These are phyloP conservation scores for Sordaria brevicollis DNA, from an alignment of 495 filamentous ascomycete species.

Conservation along the genomic window DNA sequence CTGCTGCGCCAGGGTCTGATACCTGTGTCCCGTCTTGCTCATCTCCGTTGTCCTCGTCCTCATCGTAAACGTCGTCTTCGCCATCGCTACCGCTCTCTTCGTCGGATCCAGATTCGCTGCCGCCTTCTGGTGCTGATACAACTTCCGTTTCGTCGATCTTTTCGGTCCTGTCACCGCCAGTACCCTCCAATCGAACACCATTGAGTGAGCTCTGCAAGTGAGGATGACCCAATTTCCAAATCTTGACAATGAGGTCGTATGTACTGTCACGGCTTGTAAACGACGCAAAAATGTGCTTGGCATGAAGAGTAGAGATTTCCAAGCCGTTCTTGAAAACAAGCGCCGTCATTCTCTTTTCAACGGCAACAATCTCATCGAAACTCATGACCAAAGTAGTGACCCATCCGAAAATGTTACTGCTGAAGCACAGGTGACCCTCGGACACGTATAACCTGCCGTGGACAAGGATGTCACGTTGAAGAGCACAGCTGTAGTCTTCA, in stretches of 20 bases:
- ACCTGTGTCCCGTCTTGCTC: constrained; percentile 49
- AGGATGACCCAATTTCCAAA: constrained; percentile 96
- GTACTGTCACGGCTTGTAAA: constrained; percentile 90
- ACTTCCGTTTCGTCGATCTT: constrained; percentile 50
- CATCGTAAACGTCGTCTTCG: constrained; percentile 63
- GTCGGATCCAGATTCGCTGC: constrained; percentile 45
- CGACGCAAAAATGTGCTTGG: constrained; percentile 91
- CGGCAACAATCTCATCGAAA: constrained; percentile 92
- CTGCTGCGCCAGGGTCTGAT: constrained; percentile 49
- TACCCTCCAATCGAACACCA: constrained; percentile 68
- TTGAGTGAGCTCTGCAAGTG: constrained; percentile 80
- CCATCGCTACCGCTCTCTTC: constrained; percentile 54
- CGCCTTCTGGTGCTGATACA: constrained; percentile 23
- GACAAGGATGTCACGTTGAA: constrained; percentile 91
- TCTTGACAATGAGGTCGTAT: constrained; percentile 92
- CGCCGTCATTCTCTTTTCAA: constrained; percentile 94
- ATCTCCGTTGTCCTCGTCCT: constrained; percentile 63
- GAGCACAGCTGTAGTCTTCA: constrained; percentile 93
- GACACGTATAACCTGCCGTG: constrained; percentile 93
- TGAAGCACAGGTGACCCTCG: constrained; percentile 96
- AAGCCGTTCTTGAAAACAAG: constrained; percentile 96
- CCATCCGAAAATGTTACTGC: constrained; percentile 98
- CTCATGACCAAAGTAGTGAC: constrained; percentile 93
- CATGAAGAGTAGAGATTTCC: constrained; percentile 90
- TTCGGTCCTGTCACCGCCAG: constrained; percentile 81